Evolutionary conservation across 1,284 basidiomycete genomes (phyloP).

Genomic region (Boletus semigastroideus): DNA sequence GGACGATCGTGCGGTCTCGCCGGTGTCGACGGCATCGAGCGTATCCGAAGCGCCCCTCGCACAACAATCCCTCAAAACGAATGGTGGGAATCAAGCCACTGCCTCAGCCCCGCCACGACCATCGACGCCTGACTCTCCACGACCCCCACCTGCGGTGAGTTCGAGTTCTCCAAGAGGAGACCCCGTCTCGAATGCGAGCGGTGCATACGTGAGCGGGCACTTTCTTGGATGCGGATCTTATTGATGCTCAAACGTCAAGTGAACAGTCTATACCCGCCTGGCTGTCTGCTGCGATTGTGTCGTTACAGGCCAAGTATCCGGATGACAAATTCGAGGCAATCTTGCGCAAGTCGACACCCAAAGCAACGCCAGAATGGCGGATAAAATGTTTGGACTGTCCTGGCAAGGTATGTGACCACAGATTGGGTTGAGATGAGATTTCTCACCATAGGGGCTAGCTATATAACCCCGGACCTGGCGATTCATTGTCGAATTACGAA

Average conservation of each 20-base stretch:
- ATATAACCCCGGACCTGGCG: conserved; percentile 91
- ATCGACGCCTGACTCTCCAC: conserved; percentile 33
- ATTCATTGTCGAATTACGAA: conserved; percentile 89
- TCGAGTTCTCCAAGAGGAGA: conserved; percentile 24
- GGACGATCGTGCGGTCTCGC: conserved; percentile 58
- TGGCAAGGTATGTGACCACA: conserved; percentile 65
- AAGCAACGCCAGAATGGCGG: conserved; percentile 74
- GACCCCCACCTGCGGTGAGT: conserved; percentile 5
- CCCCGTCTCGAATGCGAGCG: conserved; percentile 8
- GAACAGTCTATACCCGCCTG: conserved; percentile 63
- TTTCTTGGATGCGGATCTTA: conserved; percentile 27
- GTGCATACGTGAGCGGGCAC: conserved; percentile 29
- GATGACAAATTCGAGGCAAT: conserved; percentile 83
- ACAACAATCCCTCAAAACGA: conserved; percentile 52
- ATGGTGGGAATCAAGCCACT: conserved; percentile 39
- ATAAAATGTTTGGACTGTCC: conserved; percentile 95
- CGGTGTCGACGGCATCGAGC: conserved; percentile 67
- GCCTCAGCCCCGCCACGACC: conserved; percentile 14
- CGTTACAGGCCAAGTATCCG: conserved; percentile 72
- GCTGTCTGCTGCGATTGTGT: conserved; percentile 62
- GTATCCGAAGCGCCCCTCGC: conserved; percentile 68
- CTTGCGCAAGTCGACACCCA: conserved; percentile 55
- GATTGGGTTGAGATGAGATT: background rate
- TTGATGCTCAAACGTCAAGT: conserved; percentile 37
- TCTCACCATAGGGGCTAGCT: conserved; percentile 48